These are phyloP conservation scores for Arthrobotrys pseudoclavata DNA, from an alignment of 2,329 filamentous ascomycete species.

Conservation along the genomic window DNA sequence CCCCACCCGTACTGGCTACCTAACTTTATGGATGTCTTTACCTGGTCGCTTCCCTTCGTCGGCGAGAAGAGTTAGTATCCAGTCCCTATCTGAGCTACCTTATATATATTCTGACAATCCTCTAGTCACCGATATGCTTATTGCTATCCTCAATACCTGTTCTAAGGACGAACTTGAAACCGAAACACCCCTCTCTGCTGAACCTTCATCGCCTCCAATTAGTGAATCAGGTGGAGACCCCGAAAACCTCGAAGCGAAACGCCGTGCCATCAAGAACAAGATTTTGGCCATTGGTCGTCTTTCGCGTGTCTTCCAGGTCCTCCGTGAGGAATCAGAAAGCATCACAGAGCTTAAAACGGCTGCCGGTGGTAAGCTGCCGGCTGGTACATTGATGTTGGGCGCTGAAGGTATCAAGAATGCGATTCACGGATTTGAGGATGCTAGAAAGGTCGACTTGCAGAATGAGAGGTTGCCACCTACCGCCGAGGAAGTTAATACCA, in stretches of 20 bases:
- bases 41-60: conserved; percentile 99
- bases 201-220: conserved; percentile 80
- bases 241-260: conserved; percentile 92
- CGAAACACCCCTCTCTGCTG: conserved; percentile 81
- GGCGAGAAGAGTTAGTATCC: conserved; percentile 79
- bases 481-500: conserved; percentile 89
- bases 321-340: conserved; percentile 95
- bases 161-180: conserved; percentile 98
- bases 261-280: conserved; percentile 99
- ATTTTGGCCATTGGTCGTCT: conserved; percentile 96
- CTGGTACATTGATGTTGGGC: conserved; percentile 96
- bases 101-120: conserved; percentile 6
- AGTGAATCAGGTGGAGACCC: conserved; percentile 74
- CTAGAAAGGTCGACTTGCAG: conserved; percentile 94
- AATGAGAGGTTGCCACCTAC: conserved; percentile 94
- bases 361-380: conserved; percentile 89
- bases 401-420: conserved; percentile 99
- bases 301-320: conserved; percentile 96
- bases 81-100: conserved; percentile 57
- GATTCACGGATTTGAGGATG: conserved; percentile 96
- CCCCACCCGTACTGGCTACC: conserved; percentile 99
- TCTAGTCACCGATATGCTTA: conserved; percentile 94
- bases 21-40: conserved; percentile 99
- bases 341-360: conserved; percentile 98
- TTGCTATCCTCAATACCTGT: conserved; percentile 97